Evolutionary conservation across 176 grass and related monocot species (phyloP).

Genomic region (Zoysia japonica): DNA sequence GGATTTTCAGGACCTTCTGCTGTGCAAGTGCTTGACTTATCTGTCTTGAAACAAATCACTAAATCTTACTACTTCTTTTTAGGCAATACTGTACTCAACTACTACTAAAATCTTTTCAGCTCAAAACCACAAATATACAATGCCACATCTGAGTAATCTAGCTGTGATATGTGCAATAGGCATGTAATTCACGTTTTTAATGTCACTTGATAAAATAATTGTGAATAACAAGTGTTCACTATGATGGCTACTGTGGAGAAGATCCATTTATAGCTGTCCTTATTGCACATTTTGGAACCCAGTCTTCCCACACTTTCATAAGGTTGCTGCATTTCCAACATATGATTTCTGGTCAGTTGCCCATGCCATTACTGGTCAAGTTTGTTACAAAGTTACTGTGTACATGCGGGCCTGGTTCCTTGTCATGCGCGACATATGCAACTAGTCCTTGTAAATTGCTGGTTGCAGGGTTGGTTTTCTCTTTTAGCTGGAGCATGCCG

Average conservation of each 20-base stretch:
- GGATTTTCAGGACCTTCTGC: not conserved
- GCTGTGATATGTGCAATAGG: not conserved
- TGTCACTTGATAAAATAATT: not conserved
- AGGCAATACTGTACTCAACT: not conserved
- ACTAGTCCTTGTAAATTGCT: slow-evolving; percentile 53
- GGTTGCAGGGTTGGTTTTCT: slow-evolving; percentile 38
- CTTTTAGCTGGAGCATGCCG: slow-evolving; percentile 43
- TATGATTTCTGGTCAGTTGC: slow-evolving; percentile 32
- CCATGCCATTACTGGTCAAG: slow-evolving; percentile 32
- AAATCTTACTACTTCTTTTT: not conserved
- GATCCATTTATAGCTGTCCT: slow-evolving; percentile 1
- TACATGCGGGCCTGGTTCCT: slow-evolving; percentile 40
- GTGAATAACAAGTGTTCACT: not conserved
- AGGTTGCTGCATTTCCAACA: slow-evolving; percentile 17
- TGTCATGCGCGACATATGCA: slow-evolving; percentile 35
- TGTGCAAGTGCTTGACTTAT: slow-evolving; percentile 3
- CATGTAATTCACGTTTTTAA: not conserved
- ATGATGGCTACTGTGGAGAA: not conserved
- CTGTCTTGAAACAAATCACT: not conserved
- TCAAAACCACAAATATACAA: not conserved
- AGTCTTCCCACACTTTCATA: slow-evolving; percentile 15
- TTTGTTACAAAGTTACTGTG: slow-evolving; percentile 45
- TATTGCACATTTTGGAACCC: slow-evolving; percentile 2
- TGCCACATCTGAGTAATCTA: not conserved
- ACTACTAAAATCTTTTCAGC: not conserved